These are phyloP conservation scores for Mycena vitilis DNA, from an alignment of 768 basidiomycete species.

Conservation along the genomic window DNA sequence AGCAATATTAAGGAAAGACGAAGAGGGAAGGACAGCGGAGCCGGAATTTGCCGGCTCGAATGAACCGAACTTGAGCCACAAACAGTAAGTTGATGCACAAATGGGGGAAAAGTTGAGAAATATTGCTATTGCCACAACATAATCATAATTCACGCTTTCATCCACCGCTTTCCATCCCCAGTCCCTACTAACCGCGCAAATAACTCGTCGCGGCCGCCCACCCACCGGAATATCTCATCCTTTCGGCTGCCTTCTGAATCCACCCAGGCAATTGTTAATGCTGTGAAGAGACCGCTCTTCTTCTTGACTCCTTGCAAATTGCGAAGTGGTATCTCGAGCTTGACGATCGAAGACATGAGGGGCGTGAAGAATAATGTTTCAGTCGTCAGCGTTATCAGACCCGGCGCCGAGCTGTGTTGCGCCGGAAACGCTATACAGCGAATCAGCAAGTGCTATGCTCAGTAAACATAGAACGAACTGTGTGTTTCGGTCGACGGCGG, in stretches of 20 bases:
- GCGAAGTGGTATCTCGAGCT: constrained; percentile 57
- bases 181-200: constrained; percentile 71
- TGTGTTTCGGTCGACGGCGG: constrained; percentile 40
- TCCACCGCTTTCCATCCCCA: constrained; percentile 60
- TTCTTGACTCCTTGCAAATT: constrained; percentile 65
- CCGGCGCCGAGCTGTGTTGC: constrained; percentile 64
- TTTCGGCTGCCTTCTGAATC: constrained; percentile 49
- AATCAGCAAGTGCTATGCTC: background rate
- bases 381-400: constrained; percentile 68
- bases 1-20: constrained; percentile 24
- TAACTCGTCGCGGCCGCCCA: constrained; percentile 71
- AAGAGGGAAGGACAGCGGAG: constrained; percentile 5
- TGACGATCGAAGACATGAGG: constrained; percentile 58
- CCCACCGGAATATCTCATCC: constrained; percentile 69
- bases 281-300: constrained; percentile 65
- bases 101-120: constrained; percentile 6
- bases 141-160: constrained; percentile 50
- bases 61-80: constrained; percentile 1
- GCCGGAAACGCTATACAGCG: constrained; percentile 66
- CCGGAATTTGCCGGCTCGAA: background rate
- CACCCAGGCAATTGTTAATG: constrained; percentile 61
- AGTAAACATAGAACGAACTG: constrained; percentile 44
- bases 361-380: constrained; percentile 66
- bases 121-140: background rate
- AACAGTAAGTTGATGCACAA: constrained; percentile 28